Percentiles rank a stretch among this genome's conserved stretches.
These are phyloP conservation scores for Alternaria solani DNA, from an alignment of 2,329 filamentous ascomycete species.

Conservation along the genomic window DNA sequence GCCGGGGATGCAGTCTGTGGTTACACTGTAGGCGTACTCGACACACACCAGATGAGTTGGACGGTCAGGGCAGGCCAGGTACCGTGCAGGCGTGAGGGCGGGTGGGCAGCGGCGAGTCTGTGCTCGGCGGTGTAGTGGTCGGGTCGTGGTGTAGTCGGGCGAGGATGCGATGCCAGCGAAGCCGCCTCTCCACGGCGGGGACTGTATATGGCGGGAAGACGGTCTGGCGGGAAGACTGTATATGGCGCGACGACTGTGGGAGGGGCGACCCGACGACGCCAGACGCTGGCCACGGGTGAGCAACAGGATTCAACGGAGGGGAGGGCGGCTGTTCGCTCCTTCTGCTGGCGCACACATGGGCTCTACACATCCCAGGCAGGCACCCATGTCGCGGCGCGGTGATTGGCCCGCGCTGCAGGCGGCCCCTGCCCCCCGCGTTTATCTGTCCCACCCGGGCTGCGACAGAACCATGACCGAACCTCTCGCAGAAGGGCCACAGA, in stretches of 20 bases:
- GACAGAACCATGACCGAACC: conserved; percentile 28
- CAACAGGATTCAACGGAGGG: conserved; percentile 35
- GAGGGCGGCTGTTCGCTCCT: conserved; percentile 44
- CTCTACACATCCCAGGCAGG: conserved; percentile 13
- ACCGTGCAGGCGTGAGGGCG: not conserved
- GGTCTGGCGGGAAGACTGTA: conserved; percentile 45
- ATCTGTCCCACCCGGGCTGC: conserved; percentile 28
- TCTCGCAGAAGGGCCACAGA: conserved; percentile 31
- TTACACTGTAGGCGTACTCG: conserved; percentile 17
- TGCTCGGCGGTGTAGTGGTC: not conserved
- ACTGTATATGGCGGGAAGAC: conserved; percentile 40
- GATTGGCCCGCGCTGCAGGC: conserved; percentile 25
- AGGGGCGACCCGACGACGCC: conserved; percentile 39
- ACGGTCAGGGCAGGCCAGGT: not conserved
- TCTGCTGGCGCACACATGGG: conserved; percentile 30
- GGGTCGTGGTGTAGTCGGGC: conserved; percentile 10
- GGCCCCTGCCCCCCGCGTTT: conserved; percentile 33
- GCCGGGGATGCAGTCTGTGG: conserved; percentile 28
- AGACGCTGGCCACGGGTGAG: conserved; percentile 41
- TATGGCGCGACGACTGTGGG: conserved; percentile 36
- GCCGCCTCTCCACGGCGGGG: conserved; percentile 31
- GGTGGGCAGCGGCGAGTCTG: not conserved
- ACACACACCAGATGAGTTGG: conserved; percentile 1
- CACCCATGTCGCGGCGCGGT: conserved; percentile 15
- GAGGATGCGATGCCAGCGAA: conserved; percentile 24